Evolutionary conservation across 1,139 yeast species (phyloP), one percentile per base, ranked within the genome.

Genomic region (Debaryomycetaceae sp.): DNA sequence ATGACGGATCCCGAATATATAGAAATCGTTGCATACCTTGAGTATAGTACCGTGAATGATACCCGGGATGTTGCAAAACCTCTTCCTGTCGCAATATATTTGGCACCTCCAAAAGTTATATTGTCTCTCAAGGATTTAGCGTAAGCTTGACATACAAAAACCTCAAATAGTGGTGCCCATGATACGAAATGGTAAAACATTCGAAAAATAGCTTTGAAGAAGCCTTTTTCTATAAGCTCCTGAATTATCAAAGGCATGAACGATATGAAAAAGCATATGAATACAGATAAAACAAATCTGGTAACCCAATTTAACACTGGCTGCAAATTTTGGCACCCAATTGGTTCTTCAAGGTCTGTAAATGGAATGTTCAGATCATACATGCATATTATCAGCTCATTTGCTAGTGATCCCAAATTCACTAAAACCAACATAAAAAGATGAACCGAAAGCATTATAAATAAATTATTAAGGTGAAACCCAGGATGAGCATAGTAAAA

Each of bases 401-500:
- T 63, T 0, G 74, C 61, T 18, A 76, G 52, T 0, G 77, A 75
- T 1, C 79, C 80, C 34, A 76, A 56, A 44, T 75, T 75, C 18
- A 73, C 61, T 5, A 70, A 67, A 8, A 73, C 74, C 24, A 75
- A 51, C 47, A 75, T 58, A 44, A 75, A 74, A 41, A 75, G 53
- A 39, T 74, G 67, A 37, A 75, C 65, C 0, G 81, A 74, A 13
- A 75, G 51, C 37, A 75, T 64, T 35, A 77, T 76, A 50, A 74
- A 74, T 3, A 71, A 69, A 48, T 77, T 76, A 47, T 77, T 77
- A 51, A 76, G 59, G 47, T 77, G 81, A 43, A 76, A 77, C 1
- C 82, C 82, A 2, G 79, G 75, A 50, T 76, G 81, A 0, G 81
- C 81, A 55, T 75, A 76, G 47, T 71, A 76, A 48, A 76, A 75